These are phyloP conservation scores for Dictyostelium intermedium DNA, from an alignment of 78 protist species.

Conservation along the genomic window DNA sequence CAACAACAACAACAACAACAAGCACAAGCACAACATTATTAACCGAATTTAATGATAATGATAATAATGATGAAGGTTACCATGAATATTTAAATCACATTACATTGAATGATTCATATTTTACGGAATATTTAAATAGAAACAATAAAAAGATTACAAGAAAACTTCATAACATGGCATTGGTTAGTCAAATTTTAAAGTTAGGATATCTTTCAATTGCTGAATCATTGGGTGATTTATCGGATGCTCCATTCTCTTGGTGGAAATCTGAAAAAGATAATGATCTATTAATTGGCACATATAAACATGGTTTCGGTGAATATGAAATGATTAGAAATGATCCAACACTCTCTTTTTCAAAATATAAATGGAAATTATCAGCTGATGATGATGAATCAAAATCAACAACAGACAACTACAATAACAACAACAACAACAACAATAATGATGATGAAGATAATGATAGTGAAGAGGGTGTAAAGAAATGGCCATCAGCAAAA, in stretches of 20 bases:
- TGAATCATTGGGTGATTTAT: not conserved
- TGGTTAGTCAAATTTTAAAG: constrained; percentile 20
- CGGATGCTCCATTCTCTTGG: constrained; percentile 58
- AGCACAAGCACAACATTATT: not conserved
- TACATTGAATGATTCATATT: constrained; percentile 25
- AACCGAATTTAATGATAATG: constrained; percentile 8
- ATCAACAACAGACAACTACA: not conserved
- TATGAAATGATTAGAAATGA: constrained; percentile 74
- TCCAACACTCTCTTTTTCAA: constrained; percentile 19
- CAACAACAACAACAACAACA: not conserved
- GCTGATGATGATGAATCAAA: not conserved
- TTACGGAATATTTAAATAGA: constrained; percentile 56
- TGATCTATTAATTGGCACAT: constrained; percentile 74
- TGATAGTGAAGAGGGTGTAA: not conserved
- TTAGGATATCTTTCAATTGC: constrained; percentile 6
- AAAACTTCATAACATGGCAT: constrained; percentile 33
- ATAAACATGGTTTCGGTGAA: constrained; percentile 55
- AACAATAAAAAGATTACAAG: constrained; percentile 52
- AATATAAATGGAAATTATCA: constrained; percentile 7
- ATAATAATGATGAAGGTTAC: not conserved
- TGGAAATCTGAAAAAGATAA: constrained; percentile 72
- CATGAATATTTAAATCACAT: constrained; percentile 8
- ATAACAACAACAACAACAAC: too few species aligned
- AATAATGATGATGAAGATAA: not conserved
- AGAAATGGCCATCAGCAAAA: constrained; percentile 77